Evolutionary conservation across 106 monocot genomes (phyloP), one percentile per base, ranked within the genome.

Genomic region (Gastrodia elata): DNA sequence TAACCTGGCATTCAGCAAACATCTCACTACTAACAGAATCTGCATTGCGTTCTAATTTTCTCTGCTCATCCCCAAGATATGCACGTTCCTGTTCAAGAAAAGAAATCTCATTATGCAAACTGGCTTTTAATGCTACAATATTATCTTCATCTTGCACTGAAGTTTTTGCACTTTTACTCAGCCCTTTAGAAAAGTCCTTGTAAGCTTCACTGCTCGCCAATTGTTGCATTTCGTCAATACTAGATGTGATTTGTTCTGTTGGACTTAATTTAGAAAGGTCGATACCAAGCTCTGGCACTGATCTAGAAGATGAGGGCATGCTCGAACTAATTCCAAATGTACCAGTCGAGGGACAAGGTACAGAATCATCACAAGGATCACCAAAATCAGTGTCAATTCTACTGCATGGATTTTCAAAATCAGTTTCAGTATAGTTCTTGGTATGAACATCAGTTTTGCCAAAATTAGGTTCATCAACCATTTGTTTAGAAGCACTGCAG

Each of bases 1-100:
- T 71, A 27, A 98, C 97, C 93, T 98, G 97, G 52, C 97, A 98
- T 78, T 98, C 97, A 26, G 90, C 83, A 81, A 93, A 98, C 97
- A 98, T 98, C 76, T 98, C 97, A 77, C 73, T 93, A 59, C 83
- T 93, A 61, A 91, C 91, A 64, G 97, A 81, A 73, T 98, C 97
- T 41, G 97, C 93, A 88, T 88, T 89, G 39, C 86, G 84, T 71
- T 98, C 97, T 72, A 89, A 83, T 80, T 76, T 93, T 80, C 88
- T 88, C 76, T 89, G 87, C 65, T 98, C 86, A 77, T 86, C 73
- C 61, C 91, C 87, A 57, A 98, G 83, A 57, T 77, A 33, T 71
- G 70, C 24, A 43, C 80, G 80, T 77, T 98, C 97, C 83, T 83
- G 88, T 80, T 73, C 71, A 73, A 98, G 86, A 35, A 81, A 46